Evolutionary conservation across 805 yeast genomes (phyloP).

Genomic region (Nakazawaea holstii): DNA sequence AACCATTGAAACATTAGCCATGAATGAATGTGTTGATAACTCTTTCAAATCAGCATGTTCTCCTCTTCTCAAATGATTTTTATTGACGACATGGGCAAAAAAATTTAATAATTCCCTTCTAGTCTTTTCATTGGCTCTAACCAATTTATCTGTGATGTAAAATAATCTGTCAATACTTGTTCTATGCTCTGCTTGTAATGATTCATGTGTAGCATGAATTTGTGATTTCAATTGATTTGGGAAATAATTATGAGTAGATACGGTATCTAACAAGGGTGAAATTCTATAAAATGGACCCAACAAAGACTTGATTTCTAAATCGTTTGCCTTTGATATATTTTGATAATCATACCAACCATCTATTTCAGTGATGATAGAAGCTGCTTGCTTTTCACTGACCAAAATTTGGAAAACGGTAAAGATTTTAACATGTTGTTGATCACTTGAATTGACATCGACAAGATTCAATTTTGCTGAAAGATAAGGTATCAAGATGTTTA

Average conservation of each 20-base stretch:
- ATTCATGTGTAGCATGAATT: constrained; percentile 44
- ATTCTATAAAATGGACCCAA: constrained; percentile 74
- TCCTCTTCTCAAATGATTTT: constrained; percentile 83
- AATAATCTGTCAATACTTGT: constrained; percentile 60
- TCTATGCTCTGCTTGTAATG: constrained; percentile 60
- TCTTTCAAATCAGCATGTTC: constrained; percentile 66
- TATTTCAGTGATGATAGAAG: constrained; percentile 51
- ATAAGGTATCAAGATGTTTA: constrained; percentile 45
- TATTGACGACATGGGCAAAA: constrained; percentile 70
- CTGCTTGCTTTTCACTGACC: constrained; percentile 55
- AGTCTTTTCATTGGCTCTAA: constrained; percentile 66
- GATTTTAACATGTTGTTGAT: constrained; percentile 39
- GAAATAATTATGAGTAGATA: constrained; percentile 40
- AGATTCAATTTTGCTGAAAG: constrained; percentile 31
- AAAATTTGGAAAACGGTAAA: constrained; percentile 54
- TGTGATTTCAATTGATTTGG: constrained; percentile 33
- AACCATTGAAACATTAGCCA: constrained; percentile 68
- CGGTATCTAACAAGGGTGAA: constrained; percentile 63
- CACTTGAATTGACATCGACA: constrained; percentile 43
- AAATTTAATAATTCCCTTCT: constrained; percentile 61
- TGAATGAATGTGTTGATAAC: constrained; percentile 73
- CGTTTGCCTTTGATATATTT: constrained; percentile 38
- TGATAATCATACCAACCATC: constrained; percentile 44
- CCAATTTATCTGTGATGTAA: constrained; percentile 62
- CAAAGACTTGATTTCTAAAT: constrained; percentile 56